Conservation (phyloP, 2,329 filamentous ascomycete species). For the Aurifilum marmelostoma region DNA sequence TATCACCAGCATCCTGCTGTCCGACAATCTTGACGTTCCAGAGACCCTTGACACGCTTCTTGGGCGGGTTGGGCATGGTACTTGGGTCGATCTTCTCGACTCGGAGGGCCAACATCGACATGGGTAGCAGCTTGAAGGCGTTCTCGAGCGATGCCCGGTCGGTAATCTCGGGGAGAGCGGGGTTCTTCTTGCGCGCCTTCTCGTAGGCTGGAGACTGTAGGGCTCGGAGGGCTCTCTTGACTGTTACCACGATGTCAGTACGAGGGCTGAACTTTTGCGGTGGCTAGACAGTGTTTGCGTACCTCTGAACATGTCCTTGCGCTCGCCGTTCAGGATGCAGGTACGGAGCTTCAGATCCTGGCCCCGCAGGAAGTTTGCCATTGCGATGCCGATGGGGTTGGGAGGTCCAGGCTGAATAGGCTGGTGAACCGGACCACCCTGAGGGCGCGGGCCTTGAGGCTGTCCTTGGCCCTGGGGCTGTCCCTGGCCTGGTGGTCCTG, state of each 20-base stretch:
- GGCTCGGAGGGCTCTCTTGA: conserved; percentile 93
- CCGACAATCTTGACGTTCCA: conserved; percentile 97
- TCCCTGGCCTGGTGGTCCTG: conserved; percentile 30
- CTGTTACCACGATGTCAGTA: conserved; percentile 49
- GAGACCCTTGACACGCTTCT: conserved; percentile 92
- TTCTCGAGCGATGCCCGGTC: conserved; percentile 87
- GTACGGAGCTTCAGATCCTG: conserved; percentile 89
- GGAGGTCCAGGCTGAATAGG: conserved; percentile 78
- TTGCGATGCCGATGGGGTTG: conserved; percentile 83
- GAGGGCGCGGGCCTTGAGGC: conserved; percentile 38
- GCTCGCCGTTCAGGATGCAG: conserved; percentile 91
- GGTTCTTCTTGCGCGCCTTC: conserved; percentile 88
- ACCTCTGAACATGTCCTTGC: conserved; percentile 99
- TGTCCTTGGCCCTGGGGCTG: conserved; percentile 43
- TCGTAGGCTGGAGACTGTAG: conserved; percentile 87
- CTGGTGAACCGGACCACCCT: conserved; percentile 54
- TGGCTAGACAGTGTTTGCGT: conserved; percentile 32
- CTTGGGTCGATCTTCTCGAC: conserved; percentile 82
- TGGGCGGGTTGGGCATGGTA: conserved; percentile 68
- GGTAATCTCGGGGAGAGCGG: conserved; percentile 82
- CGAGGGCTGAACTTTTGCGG: background rate
- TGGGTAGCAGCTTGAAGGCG: conserved; percentile 89
- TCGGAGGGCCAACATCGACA: conserved; percentile 90
- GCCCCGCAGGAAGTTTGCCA: conserved; percentile 82
- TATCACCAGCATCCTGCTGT: conserved; percentile 85